Percentiles rank a stretch among this genome's conserved stretches.
phyloP scores from a whole-genome alignment of 306 rosid genomes.

The Trichosanthes truncata region DNA sequence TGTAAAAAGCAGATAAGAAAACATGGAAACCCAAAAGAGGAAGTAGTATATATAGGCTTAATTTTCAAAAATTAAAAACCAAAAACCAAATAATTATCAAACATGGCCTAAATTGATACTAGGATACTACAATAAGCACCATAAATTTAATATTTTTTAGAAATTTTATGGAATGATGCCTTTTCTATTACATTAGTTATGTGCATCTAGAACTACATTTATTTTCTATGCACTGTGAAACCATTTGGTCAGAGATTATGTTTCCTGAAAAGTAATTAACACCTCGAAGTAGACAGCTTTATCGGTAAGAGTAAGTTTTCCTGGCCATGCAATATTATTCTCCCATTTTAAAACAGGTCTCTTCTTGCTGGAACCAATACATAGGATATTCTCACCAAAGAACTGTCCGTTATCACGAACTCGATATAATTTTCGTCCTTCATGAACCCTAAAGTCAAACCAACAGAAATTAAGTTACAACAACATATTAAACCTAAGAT shows the following conservation, averaged over 20 bases:
- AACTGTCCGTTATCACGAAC: slow-evolving; percentile 48
- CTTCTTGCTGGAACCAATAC: slow-evolving; percentile 73
- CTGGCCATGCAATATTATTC: slow-evolving; percentile 95
- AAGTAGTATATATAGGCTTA: no score
- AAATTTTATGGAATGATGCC: background rate
- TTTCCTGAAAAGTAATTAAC: slow-evolving; percentile 8
- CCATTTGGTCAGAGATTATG: background rate
- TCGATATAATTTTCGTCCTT: slow-evolving; percentile 60
- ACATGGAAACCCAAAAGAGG: no score
- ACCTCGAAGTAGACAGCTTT: slow-evolving; percentile 96
- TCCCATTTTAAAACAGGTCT: slow-evolving; percentile 93
- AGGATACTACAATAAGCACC: background rate
- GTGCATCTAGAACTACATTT: background rate
- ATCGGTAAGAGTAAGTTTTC: slow-evolving; percentile 80
- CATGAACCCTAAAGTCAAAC: slow-evolving; percentile 58
- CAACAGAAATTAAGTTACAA: slow-evolving; percentile 18
- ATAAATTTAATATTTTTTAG: background rate
- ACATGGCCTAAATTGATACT: background rate
- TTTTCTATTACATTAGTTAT: background rate
- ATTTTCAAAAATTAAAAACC: no score
- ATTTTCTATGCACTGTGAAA: no score
- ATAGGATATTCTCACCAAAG: slow-evolving; percentile 57
- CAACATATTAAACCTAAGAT: background rate
- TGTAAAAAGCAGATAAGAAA: no score
- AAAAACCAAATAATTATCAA: no score